Base-by-base conservation (phyloP, 352 stramenopile genomes). In the Thalassiosira delicatula region DNA sequence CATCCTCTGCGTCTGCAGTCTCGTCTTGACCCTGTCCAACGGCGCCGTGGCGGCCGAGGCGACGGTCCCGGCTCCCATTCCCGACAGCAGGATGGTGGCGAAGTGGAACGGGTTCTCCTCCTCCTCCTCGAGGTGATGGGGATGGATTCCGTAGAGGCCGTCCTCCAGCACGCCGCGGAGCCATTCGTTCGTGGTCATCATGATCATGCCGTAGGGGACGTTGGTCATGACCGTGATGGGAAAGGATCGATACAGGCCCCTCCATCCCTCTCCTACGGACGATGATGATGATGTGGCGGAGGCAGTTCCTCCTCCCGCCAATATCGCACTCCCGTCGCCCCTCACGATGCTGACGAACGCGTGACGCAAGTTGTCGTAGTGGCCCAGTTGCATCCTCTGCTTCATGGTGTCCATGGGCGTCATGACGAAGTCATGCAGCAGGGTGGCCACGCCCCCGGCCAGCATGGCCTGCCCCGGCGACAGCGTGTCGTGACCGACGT, bases 321-420 rank as follows among this genome's bases (percentile, higher is more conserved):
- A 33, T 11, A 35, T 25, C 19, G 23, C 42, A 2, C 19, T 53
- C 17, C 0, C 17, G 35, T 76, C 67, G 1, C 76, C 76, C 49
- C 49, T 68, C 17, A 86, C 69, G 68, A 91, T 91, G 59, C 84
- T 85, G 57, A 93, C 88, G 71, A 98, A 94, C 83, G 95, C 97
- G 86, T 98, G 92, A 14, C 79, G 57, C 21, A 98, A 92, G 77
- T 96, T 96, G 35, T 88, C 90, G 90, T 99, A 98, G 89, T 99
- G 98, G 66, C 97, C 97, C 76, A 99, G 94, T 90, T 99, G 97
- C 81, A 99, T 91, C 33, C 97, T 93, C 90, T 99, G 97, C 92
- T 99, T 99, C 53, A 99, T 87, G 0, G 98, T 97, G 92, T 99
- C 97, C 92, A 99, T 96, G 8, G 97, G 97, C 8, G 96, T 98